phyloP scores from a whole-genome alignment of 2,329 filamentous ascomycete species.

The Cladophialophora chaetospira region DNA sequence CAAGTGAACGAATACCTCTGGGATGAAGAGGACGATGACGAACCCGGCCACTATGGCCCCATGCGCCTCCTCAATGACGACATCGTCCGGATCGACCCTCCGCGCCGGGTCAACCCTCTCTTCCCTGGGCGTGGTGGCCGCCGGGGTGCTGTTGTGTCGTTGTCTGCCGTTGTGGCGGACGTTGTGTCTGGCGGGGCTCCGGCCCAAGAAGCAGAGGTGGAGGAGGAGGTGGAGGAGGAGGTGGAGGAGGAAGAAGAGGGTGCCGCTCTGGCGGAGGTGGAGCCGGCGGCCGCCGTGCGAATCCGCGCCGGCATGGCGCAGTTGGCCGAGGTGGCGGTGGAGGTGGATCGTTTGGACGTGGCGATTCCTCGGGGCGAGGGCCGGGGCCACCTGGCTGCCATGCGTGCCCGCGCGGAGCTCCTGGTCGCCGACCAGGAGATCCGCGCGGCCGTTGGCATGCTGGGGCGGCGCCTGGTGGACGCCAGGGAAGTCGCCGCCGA shows the following conservation, averaged over 20 bases:
- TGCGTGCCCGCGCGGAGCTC: slow-evolving; percentile 17
- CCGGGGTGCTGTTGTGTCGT: not conserved
- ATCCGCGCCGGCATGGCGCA: slow-evolving; percentile 14
- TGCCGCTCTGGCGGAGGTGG: slow-evolving; percentile 3
- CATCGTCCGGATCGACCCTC: too few species aligned
- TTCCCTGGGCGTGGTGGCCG: too few species aligned
- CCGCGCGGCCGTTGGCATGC: slow-evolving; percentile 8
- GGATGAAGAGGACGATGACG: too few species aligned
- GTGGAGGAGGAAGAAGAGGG: slow-evolving; percentile 8
- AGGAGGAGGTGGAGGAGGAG: not conserved
- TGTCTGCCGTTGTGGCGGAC: not conserved
- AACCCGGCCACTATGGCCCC: too few species aligned
- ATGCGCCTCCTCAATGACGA: too few species aligned
- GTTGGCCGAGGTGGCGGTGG: slow-evolving; percentile 2
- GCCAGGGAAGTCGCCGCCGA: slow-evolving; percentile 6
- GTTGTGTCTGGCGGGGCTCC: not conserved
- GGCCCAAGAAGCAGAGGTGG: slow-evolving; percentile 1
- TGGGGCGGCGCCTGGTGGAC: not conserved
- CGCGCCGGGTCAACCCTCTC: too few species aligned
- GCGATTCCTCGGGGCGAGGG: not conserved
- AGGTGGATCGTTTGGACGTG: slow-evolving; percentile 15
- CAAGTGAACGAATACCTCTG: too few species aligned
- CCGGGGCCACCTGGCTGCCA: slow-evolving; percentile 12
- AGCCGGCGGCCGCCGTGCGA: slow-evolving; percentile 4
- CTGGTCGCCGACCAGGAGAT: slow-evolving; percentile 6